Evolutionary conservation across 257 asterid species (phyloP), one percentile per base, ranked within the genome.

Genomic region (Euphrasia confusa): DNA sequence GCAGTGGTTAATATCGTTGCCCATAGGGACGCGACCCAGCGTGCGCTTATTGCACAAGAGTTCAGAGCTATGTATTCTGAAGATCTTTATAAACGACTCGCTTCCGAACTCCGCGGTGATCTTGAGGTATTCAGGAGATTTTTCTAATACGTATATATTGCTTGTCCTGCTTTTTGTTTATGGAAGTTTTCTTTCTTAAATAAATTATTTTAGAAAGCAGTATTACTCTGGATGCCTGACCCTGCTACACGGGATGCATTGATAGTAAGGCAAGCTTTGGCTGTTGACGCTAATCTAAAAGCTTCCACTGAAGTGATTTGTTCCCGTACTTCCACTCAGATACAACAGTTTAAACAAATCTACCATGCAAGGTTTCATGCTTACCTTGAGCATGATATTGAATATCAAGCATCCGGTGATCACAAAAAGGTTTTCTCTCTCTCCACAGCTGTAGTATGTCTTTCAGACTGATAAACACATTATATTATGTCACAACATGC

Each of bases 291-390:
- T 39, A 68, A 82, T 81, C 80, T 87, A 24, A 81, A 67, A 79
- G 88, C 83, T 66, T 95, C 89, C 15, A 89, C 99, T 39, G 97
- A 93, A 85, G 90, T 93, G 2, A 79, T 93, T 72, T 93, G 96
- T 68, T 93, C 99, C 2, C 85, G 97, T 53, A 87, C 95, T 24
- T 70, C 97, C 26, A 37, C 97, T 11, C 99, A 93, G 73, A 70
- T 89, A n/a, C 96, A 87, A 18, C 84, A 83, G 14, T 70, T 85
- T 47, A 93, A 87, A 54, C 99, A 85, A 74, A 40, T 87, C 17
- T 93, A 89, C 72, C 61, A 45, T 66, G 74, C 85, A 39, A 63
- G 72, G 42, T 87, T 85, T 58, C 78, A 82, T 68, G 70, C 77
- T 69, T 71, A 82, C 66, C 76, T 93, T 73, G 99, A 93, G 79